Base-by-base conservation (phyloP, 495 filamentous ascomycete species). In the Annulohypoxylon moriforme region DNA sequence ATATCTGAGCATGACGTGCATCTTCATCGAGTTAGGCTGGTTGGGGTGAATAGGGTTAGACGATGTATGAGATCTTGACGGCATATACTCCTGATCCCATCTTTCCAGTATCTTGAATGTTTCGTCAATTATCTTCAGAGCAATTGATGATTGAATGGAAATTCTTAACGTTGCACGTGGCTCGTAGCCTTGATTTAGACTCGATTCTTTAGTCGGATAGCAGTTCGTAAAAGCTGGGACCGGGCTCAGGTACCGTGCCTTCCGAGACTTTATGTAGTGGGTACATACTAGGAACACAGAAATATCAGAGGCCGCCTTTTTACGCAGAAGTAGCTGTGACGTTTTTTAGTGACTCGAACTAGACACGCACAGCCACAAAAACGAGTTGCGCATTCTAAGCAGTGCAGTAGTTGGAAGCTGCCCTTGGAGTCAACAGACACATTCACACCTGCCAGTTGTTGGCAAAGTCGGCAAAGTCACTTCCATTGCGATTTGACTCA, bases 321-420 rank as follows among this genome's bases (percentile, higher is more conserved):
- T 59, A 52, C 25, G 31, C 49, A 18, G 24, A 71, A 67, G 69
- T 72, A 72, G 25, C 34, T 13, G 57, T 63, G 42, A 72, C 69
- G 55, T 67, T 53, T 44, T 64, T 49, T 24, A 24, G 36, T 56
- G 55, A 65, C 68, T 70, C 36, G 55, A 65, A 27, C 31, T 20
- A 16, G 16, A 49, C 31, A 46, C 50, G 44, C 68, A 60, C 53
- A 70, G 68, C 68, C 68, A 70, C 68, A 70, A 33, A 24, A 22
- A 25, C n/a, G 36, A 64, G 27, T 65, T 67, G 62, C 68, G 57
- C 62, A 40, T 71, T 33, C 38, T 25, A 22, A 60, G 60, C 52
- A 63, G 38, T 34, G n/a, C n/a, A n/a, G n/a, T n/a, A n/a, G n/a
- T n/a, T n/a, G 36, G 36, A 40, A 40, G 36, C 36, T 4, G 36